Conservation (phyloP, 2,329 filamentous ascomycete species). For the Cercospora zeina region DNA sequence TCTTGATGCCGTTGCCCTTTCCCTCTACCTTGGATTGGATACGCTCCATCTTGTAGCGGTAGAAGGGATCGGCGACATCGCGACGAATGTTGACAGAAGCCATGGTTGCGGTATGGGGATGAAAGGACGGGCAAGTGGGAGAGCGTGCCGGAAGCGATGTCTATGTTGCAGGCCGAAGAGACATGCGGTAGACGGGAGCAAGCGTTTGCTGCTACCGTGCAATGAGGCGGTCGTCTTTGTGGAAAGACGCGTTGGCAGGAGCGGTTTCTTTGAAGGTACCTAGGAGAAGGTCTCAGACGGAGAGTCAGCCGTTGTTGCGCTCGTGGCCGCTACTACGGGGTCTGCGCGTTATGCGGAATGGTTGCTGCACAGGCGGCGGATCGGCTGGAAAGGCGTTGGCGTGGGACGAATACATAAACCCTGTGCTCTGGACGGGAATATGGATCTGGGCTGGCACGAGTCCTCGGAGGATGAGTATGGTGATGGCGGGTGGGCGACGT, state of each 20-base stretch:
- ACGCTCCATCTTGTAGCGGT: conserved; percentile 99
- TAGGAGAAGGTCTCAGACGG: conserved; percentile 24
- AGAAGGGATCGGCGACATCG: conserved; percentile 98
- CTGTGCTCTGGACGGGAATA: conserved; percentile 33
- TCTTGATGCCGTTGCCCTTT: conserved; percentile 99
- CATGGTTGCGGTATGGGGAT: conserved; percentile 67
- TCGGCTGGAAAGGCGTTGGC: conserved; percentile 91
- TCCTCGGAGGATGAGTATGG: conserved; percentile 27
- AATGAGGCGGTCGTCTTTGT: conserved; percentile 27
- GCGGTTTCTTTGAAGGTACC: conserved; percentile 21
- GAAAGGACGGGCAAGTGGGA: conserved; percentile 21
- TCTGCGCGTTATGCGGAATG: conserved; percentile 94
- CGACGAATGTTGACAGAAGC: conserved; percentile 97
- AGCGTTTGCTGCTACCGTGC: conserved; percentile 36
- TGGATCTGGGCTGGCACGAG: conserved; percentile 25
- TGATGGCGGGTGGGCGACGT: conserved; percentile 25
- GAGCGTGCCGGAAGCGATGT: conserved; percentile 16
- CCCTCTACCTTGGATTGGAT: conserved; percentile 99
- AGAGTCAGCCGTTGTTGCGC: conserved; percentile 81
- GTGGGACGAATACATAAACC: conserved; percentile 99
- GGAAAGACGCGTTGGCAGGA: conserved; percentile 14
- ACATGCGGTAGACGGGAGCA: conserved; percentile 56
- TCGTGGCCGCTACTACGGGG: conserved; percentile 80
- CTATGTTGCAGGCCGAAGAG: conserved; percentile 46
- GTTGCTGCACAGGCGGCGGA: conserved; percentile 82